Evolutionary conservation across 2,329 filamentous ascomycete genomes (phyloP), one percentile per base, ranked within the genome.

Genomic region (Ophiostoma australiae): DNA sequence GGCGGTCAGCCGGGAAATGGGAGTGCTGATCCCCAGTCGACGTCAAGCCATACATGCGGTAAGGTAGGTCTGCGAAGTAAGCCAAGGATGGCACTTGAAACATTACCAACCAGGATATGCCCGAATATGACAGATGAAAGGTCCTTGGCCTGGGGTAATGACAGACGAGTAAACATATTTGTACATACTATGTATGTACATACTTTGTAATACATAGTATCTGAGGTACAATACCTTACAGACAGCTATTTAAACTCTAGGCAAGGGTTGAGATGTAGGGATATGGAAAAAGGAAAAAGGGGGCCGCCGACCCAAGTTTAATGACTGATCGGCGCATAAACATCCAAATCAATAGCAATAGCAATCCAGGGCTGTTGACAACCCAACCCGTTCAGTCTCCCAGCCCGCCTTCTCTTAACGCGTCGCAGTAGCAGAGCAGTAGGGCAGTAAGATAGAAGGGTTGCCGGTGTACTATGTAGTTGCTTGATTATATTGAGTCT

Each of bases 301-400:
- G 52, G 52, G 52, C 52, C 52, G n/a, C 8, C 10, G 27, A 10
- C n/a, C 4, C n/a, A 23, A 13, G 52, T 58, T 58, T 58, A 58
- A 31, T 58, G 23, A 58, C n/a, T 15, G 52, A 58, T 58, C 52
- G 23, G 52, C 52, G n/a, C 52, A 58, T 58, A 58, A 58, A 58
- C 23, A 58, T 65, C 33, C 27, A 65, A 65, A 65, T 35, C 13
- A 35, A 65, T 65, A 27, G n/a, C 15, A 20, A 33, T 17, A 33
- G n/a, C 61, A 20, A 20, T 65, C 61, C 27, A 20, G 61, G 33
- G 61, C 61, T 65, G 27, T 35, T 65, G 23, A 15, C 55, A 13
- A 27, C 23, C 55, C 55, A 13, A 27, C 23, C 55, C 55, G 31
- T 61, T 61, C 23, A 27, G 10, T 23, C 31, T 27, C 27, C 27